Evolutionary conservation across 225 moss, liverwort and hornwort species (phyloP), one percentile per base, ranked within the genome.

Genomic region (Takakia lepidozioides): DNA sequence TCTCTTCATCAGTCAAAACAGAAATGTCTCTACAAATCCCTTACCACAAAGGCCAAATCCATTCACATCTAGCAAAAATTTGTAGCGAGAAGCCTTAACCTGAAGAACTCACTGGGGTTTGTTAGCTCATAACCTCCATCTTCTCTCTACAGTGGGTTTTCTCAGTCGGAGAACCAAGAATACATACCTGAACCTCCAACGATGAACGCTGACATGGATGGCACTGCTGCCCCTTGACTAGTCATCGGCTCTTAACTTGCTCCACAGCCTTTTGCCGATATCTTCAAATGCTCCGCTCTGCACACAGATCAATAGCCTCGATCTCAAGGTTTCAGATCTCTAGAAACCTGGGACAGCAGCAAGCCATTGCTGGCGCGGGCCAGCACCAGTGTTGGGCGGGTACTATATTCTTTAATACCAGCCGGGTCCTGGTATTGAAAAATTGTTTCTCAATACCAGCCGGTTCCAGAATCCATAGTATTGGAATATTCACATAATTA

Each of bases 111-210:
- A 15, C 3, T 5, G 3, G 14, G 40, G 14, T 5, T 41, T 17
- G 16, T n/a, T n/a, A 41, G 40, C 16, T 14, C 7, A 41, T 41
- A 4, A 41, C 4, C 40, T 5, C 38, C 18, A 35, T 40, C 1
- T 48, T 34, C 29, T 28, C 25, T 37, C 26, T 45, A 55, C 49
- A 72, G 48, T 25, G 22, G 3, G 19, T 46, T 37, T 9, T 4
- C 3, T 2, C 14, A 36, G 21, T 16, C n/a, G 10, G 19, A 28
- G 26, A 18, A 29, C 14, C 17, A 46, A 50, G 26, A 40, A 46
- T 10, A 29, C 72, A 43, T 54, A 77, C 77, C 77, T 41, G 72
- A 68, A 61, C 77, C 72, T n/a, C 77, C 77, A 22, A 77, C 72
- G 43, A 77, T 28, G 38, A 77, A 68, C 24, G 72, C 77, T 25